A percentile compares a stretch with the other conserved stretches of the same genome.
Evolutionary conservation across 495 filamentous ascomycete species (phyloP).

Genomic region (Copromyces sp.): DNA sequence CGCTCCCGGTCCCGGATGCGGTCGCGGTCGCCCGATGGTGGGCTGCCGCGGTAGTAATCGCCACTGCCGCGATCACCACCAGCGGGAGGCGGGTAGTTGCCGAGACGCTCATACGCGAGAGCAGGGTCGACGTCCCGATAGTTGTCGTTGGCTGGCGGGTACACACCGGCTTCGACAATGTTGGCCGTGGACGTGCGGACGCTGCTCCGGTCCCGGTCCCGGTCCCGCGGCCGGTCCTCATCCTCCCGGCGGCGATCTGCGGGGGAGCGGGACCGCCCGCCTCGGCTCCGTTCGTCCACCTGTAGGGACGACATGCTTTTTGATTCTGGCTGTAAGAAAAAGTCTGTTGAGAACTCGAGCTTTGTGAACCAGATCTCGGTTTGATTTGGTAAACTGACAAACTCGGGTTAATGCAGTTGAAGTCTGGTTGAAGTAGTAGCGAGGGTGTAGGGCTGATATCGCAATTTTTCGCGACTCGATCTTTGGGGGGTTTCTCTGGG

Average conservation of each 20-base stretch:
- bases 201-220: slow-evolving; percentile 35
- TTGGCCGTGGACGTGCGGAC: slow-evolving; percentile 24
- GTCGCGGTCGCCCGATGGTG: slow-evolving; percentile 12
- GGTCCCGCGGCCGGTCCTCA: slow-evolving; percentile 14
- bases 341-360: background rate
- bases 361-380: background rate
- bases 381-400: background rate
- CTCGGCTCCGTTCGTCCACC: slow-evolving; percentile 48
- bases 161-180: slow-evolving; percentile 38
- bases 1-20: slow-evolving; percentile 19
- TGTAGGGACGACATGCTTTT: slow-evolving; percentile 36
- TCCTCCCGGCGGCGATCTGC: slow-evolving; percentile 29
- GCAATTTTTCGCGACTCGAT: background rate
- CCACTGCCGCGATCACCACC: slow-evolving; percentile 16
- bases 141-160: slow-evolving; percentile 30
- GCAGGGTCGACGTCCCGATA: slow-evolving; percentile 23
- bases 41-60: slow-evolving; percentile 11
- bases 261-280: slow-evolving; percentile 52
- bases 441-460: background rate
- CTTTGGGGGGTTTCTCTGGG: background rate
- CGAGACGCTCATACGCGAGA: slow-evolving; percentile 23
- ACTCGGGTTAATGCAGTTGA: background rate
- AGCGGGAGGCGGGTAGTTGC: slow-evolving; percentile 23
- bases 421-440: background rate
- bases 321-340: background rate